Evolutionary conservation across 495 filamentous ascomycete species (phyloP).

Genomic region (Aspergillus olivimuriae): DNA sequence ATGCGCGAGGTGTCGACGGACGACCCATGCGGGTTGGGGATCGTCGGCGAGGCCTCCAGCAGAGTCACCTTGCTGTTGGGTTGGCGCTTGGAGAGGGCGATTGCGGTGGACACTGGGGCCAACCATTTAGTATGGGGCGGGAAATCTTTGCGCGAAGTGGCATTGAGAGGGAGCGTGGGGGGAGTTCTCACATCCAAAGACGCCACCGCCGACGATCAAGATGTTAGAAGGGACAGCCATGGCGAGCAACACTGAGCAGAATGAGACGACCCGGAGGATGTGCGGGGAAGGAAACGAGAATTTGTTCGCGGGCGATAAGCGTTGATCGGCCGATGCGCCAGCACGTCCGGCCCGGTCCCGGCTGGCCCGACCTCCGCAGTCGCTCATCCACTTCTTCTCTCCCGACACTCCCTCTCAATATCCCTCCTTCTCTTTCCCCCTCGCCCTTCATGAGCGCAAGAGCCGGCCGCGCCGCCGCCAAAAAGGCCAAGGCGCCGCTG

Average conservation of each 20-base stretch:
- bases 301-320: neutral
- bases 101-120: conserved; percentile 53
- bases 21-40: conserved; percentile 63
- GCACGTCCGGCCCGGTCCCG: no score
- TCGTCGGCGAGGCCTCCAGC: conserved; percentile 59
- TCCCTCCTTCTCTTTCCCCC: neutral
- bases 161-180: neutral
- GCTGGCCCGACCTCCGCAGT: neutral
- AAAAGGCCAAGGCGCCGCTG: conserved; percentile 16
- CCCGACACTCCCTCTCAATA: neutral
- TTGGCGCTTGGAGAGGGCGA: conserved; percentile 55
- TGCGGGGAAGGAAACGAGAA: neutral
- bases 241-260: neutral
- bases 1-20: conserved; percentile 74
- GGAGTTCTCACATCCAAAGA: conserved; percentile 57
- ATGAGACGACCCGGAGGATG: neutral
- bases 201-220: conserved; percentile 70
- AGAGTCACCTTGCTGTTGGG: conserved; percentile 53
- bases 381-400: neutral
- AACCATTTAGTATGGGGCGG: conserved; percentile 7
- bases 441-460: conserved; percentile 15
- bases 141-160: neutral
- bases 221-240: conserved; percentile 48
- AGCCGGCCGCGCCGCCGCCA: conserved; percentile 13
- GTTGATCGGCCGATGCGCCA: neutral